Base-by-base conservation (phyloP, 1,284 basidiomycete genomes). In the Cutaneotrichosporon mucoides region DNA sequence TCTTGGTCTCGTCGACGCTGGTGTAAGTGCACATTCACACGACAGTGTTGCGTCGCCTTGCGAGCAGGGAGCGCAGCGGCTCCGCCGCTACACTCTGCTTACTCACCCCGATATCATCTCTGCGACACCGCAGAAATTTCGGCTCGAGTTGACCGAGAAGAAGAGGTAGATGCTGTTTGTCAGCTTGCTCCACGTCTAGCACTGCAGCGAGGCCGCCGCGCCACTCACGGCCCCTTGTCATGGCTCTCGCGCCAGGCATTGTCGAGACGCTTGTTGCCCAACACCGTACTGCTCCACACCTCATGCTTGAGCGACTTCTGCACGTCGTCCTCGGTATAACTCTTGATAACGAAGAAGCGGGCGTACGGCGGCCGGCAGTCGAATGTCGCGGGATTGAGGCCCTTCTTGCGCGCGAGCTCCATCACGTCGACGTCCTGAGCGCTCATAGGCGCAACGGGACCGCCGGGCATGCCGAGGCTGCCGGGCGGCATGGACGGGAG, bases 101-200 rank as follows among this genome's bases (percentile, higher is more conserved):
- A 69, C 73, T 59, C 38, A 90, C 51, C 89, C 87, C 7, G 90
- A 92, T 68, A 92, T 77, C 93, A 96, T 96, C 79, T 95, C 90
- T 0, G 93, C 93, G 84, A 97, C 92, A 42, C 93, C 93, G 69
- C 93, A 96, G 79, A 97, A 97, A 75, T 96, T 93, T 1, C 93
- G 90, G 83, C 88, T 89, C 4, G 90, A 92, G 74, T 97, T 97
- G 63, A 97, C 94, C 64, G 90, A 93, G 79, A 96, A 97, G 80
- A 96, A 95, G 5, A 97, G 82, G 77, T 96, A 97, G 66, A 97
- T 93, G 0, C 46, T 48, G 33, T 10, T 10, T 34, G 46, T 48
- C 46, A 48, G 46, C 46, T 9, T 11, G 46, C 34, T 1, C 12
- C 12, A n/a, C 24, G 46, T 7, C 5, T 40, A 10, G 12, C 34